These are phyloP conservation scores for Fusarium gaditjirri DNA, from an alignment of 2,329 filamentous ascomycete genomes.

Conservation along the genomic window DNA sequence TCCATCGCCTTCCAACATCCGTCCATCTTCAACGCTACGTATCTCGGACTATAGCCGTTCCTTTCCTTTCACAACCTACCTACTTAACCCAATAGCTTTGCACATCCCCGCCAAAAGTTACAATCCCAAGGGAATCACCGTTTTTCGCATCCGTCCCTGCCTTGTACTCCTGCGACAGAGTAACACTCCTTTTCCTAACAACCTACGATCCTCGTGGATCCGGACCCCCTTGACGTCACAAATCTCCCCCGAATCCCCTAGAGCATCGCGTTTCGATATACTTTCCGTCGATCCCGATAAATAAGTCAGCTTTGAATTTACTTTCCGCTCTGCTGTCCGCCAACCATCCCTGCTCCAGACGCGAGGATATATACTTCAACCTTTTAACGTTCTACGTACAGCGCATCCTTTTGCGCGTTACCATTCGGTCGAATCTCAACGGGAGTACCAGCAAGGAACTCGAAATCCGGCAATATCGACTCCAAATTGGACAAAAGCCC, in stretches of 20 bases:
- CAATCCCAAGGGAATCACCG: background rate
- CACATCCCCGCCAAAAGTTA: constrained; percentile 16
- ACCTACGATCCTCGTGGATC: constrained; percentile 24
- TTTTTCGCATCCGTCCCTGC: constrained; percentile 12
- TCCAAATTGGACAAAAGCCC: constrained; percentile 18
- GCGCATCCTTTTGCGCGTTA: background rate
- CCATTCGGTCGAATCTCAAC: constrained; percentile 6
- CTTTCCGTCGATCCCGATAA: constrained; percentile 39
- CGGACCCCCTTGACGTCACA: constrained; percentile 44
- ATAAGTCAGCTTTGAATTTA: constrained; percentile 25
- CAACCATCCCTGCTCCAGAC: constrained; percentile 3
- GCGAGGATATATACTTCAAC: constrained; percentile 1
- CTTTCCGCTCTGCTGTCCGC: constrained; percentile 20
- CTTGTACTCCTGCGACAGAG: constrained; percentile 22
- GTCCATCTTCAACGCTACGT: constrained; percentile 23
- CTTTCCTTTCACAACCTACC: constrained; percentile 1
- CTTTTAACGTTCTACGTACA: background rate
- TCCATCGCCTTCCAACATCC: constrained; percentile 15
- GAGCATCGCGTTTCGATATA: constrained; percentile 34
- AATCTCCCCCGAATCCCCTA: constrained; percentile 29
- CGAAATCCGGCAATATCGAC: constrained; percentile 36
- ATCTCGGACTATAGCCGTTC: constrained; percentile 15
- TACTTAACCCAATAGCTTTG: constrained; percentile 11
- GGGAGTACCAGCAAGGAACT: constrained; percentile 29
- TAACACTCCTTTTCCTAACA: constrained; percentile 22